Evolutionary conservation across 1,139 yeast species (phyloP).

Genomic region (Sugiyamaella xylanicola): DNA sequence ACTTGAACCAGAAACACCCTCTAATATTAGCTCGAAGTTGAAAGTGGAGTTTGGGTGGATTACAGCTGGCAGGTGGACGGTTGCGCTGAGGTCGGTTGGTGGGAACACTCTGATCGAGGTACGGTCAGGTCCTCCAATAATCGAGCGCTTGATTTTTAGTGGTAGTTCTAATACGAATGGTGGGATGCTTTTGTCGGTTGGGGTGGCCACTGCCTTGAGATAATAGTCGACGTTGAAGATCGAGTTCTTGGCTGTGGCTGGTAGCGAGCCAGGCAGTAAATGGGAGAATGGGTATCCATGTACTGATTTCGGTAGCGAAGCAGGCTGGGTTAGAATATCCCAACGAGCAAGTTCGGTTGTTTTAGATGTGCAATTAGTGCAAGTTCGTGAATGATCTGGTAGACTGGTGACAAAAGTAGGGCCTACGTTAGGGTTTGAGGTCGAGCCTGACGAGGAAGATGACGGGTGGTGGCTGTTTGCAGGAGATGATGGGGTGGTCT

Average conservation of each 20-base stretch:
- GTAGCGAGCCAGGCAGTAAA: conserved; percentile 84
- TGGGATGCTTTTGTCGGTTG: conserved; percentile 39
- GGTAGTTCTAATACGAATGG: conserved; percentile 61
- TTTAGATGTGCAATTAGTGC: conserved; percentile 52
- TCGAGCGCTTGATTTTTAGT: conserved; percentile 73
- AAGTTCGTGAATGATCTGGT: conserved; percentile 1
- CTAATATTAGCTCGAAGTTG: conserved; percentile 77
- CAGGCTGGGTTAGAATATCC: conserved; percentile 70
- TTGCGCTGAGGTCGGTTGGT: conserved; percentile 87
- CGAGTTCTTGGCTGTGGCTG: conserved; percentile 68
- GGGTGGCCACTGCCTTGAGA: conserved; percentile 63
- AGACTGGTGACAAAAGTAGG: conserved; percentile 2
- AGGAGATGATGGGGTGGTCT: conserved; percentile 4
- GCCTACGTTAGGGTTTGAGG: conserved; percentile 6
- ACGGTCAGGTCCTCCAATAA: conserved; percentile 79
- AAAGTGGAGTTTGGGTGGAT: conserved; percentile 85
- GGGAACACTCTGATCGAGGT: conserved; percentile 91
- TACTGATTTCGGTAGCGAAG: conserved; percentile 58
- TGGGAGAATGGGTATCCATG: conserved; percentile 97
- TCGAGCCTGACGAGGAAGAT: not conserved
- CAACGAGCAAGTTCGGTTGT: conserved; percentile 74
- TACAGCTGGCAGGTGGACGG: conserved; percentile 84
- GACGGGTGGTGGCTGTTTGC: not conserved
- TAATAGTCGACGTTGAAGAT: conserved; percentile 68
- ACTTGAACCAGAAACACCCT: conserved; percentile 57